Evolutionary conservation across 768 basidiomycete species (phyloP), one percentile per base, ranked within the genome.

Genomic region (Mycena leptocephala): DNA sequence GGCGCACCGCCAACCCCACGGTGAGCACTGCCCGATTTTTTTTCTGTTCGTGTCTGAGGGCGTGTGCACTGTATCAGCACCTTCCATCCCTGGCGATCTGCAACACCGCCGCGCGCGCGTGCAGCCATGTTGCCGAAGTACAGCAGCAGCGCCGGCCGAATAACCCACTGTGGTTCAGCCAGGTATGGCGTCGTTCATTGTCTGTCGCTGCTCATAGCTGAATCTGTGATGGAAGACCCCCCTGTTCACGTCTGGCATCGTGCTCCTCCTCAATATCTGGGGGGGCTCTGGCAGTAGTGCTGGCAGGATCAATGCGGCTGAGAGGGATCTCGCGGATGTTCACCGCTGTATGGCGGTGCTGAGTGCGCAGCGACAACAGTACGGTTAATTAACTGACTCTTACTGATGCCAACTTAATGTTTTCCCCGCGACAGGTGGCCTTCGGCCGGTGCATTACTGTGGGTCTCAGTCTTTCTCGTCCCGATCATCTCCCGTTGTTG

Each of bases 61-160:
- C n/a, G n/a, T n/a, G n/a, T 18, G 30, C 26, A n/a, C 4, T 28
- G 55, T 14, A 28, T 26, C 39, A 75, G 74, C 39, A 66, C 26
- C 89, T 93, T 75, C 92, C 93, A 1, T 93, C 92, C 0, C 87
- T 93, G 3, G 92, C 92, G 0, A 94, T 94, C 70, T 93, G 92
- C 81, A 89, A 90, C 55, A 94, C 93, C 30, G 88, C 93, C 3
- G 91, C 93, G 0, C 86, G 93, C 14, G 91, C 92, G 0, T 90
- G 88, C 63, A 87, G 87, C 32, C 92, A 92, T 64, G 87, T 94
- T 39, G 81, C 92, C 56, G 90, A 93, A 73, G 83, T 86, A n/a
- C 85, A 87, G 62, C 86, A 86, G 51, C 77, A 66, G 63, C 84
- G 85, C 22, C 56, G 80, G 0, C 77, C 75, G 5, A 61, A 71